Conservation (phyloP, 495 filamentous ascomycete genomes). For the Neurospora discreta region DNA sequence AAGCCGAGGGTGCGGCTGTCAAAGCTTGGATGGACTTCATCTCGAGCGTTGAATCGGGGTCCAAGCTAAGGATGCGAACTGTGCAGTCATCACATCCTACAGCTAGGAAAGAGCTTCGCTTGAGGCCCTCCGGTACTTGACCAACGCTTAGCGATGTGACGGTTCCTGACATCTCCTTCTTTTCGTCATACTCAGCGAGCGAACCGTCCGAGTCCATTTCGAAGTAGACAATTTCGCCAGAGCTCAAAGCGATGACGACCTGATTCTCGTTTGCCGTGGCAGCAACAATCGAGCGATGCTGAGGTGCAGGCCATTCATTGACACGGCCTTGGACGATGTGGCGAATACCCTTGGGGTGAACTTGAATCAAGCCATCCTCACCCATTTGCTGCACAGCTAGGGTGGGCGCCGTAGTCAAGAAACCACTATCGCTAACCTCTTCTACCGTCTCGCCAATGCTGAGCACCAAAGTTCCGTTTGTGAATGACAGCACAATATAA, state of each 20-base stretch:
- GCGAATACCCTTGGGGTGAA: constrained; percentile 88
- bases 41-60: constrained; percentile 80
- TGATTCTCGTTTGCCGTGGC: constrained; percentile 89
- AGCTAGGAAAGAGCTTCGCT: constrained; percentile 79
- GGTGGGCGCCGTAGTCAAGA: constrained; percentile 75
- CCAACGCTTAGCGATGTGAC: constrained; percentile 89
- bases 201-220: constrained; percentile 89
- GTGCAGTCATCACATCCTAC: constrained; percentile 96
- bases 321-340: constrained; percentile 77
- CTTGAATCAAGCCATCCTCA: constrained; percentile 84
- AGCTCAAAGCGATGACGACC: constrained; percentile 85
- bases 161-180: constrained; percentile 90
- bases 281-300: constrained; percentile 91
- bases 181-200: constrained; percentile 89
- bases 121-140: constrained; percentile 80
- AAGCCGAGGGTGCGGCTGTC: constrained; percentile 74
- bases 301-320: constrained; percentile 89
- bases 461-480: constrained; percentile 67
- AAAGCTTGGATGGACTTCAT: constrained; percentile 89
- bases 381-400: constrained; percentile 89
- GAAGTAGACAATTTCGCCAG: constrained; percentile 94
- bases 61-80: constrained; percentile 80
- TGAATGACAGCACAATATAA: constrained; percentile 58
- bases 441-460: constrained; percentile 95
- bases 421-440: constrained; percentile 86